Evolutionary conservation across 768 basidiomycete species (phyloP).

Genomic region (Galerina sulciceps): DNA sequence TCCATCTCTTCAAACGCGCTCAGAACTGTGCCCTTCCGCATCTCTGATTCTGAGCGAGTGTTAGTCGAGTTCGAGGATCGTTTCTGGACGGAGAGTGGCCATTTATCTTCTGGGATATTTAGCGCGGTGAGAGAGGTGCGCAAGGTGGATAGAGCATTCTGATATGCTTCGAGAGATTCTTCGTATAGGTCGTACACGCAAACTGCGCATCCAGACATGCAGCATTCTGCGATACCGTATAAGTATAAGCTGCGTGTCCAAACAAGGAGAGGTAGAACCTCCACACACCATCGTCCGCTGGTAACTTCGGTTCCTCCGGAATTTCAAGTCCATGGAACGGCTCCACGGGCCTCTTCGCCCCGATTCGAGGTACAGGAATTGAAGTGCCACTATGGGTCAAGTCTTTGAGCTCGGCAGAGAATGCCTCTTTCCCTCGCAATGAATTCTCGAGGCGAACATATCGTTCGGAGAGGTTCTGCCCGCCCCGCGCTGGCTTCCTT

Average conservation of each 20-base stretch:
- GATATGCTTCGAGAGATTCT: slow-evolving; percentile 69
- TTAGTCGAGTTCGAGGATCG: slow-evolving; percentile 14
- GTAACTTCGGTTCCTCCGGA: slow-evolving; percentile 64
- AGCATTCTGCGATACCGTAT: slow-evolving; percentile 67
- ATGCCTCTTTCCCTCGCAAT: slow-evolving; percentile 46
- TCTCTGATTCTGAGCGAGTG: slow-evolving; percentile 8
- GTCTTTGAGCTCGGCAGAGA: slow-evolving; percentile 32
- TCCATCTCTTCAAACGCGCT: slow-evolving; percentile 80
- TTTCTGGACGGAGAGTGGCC: slow-evolving; percentile 61
- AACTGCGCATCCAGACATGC: slow-evolving; percentile 94
- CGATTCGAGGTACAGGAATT: background rate
- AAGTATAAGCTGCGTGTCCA: background rate
- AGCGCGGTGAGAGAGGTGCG: slow-evolving; percentile 50
- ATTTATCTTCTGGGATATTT: slow-evolving; percentile 58
- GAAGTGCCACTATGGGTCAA: slow-evolving; percentile 10
- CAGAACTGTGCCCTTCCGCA: slow-evolving; percentile 42
- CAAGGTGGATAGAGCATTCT: slow-evolving; percentile 53
- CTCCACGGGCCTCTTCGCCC: slow-evolving; percentile 12
- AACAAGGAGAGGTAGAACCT: background rate
- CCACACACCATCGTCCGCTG: slow-evolving; percentile 66
- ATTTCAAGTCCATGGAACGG: slow-evolving; percentile 60
- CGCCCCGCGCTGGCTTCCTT: slow-evolving; percentile 39
- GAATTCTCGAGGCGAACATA: slow-evolving; percentile 60
- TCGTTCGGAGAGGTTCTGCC: slow-evolving; percentile 63
- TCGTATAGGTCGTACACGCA: slow-evolving; percentile 91